phyloP scores from a whole-genome alignment of 768 basidiomycete genomes.

The Neoboletus subvelutipes region DNA sequence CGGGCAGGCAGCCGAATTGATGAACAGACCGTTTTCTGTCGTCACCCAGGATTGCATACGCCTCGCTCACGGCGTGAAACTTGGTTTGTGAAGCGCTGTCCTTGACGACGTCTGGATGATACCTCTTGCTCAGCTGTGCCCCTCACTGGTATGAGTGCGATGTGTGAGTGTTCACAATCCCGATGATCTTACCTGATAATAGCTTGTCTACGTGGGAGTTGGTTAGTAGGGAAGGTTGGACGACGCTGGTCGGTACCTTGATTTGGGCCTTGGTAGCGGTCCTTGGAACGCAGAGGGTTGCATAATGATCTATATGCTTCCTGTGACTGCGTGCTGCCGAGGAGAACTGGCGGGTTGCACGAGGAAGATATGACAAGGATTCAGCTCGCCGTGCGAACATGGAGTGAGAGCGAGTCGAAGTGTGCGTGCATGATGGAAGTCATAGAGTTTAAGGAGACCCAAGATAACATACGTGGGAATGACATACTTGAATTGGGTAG shows the following conservation, averaged over 20 bases:
- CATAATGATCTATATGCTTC: conserved; percentile 29
- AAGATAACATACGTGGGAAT: conserved; percentile 27
- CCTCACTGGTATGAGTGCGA: not conserved
- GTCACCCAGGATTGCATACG: conserved; percentile 45
- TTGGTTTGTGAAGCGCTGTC: conserved; percentile 39
- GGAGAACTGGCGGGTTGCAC: conserved; percentile 17
- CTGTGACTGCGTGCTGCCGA: conserved; percentile 12
- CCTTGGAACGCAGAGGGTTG: conserved; percentile 26
- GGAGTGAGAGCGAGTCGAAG: not conserved
- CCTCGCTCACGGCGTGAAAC: conserved; percentile 48
- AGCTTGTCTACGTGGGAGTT: conserved; percentile 21
- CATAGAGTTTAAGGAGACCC: too few species aligned
- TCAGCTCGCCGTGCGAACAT: not conserved
- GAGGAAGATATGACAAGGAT: not conserved
- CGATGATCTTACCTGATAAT: conserved; percentile 26
- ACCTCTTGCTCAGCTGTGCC: conserved; percentile 45
- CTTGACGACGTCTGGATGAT: conserved; percentile 45
- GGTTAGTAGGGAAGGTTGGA: conserved; percentile 1
- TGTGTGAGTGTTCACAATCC: not conserved
- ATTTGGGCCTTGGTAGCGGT: conserved; percentile 34
- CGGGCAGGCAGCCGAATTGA: not conserved
- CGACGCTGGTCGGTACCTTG: conserved; percentile 20
- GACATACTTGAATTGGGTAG: conserved; percentile 5
- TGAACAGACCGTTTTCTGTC: conserved; percentile 42
- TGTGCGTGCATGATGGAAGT: not conserved